Conservation (phyloP, 1,139 yeast species). For the Citeromyces siamensis region DNA sequence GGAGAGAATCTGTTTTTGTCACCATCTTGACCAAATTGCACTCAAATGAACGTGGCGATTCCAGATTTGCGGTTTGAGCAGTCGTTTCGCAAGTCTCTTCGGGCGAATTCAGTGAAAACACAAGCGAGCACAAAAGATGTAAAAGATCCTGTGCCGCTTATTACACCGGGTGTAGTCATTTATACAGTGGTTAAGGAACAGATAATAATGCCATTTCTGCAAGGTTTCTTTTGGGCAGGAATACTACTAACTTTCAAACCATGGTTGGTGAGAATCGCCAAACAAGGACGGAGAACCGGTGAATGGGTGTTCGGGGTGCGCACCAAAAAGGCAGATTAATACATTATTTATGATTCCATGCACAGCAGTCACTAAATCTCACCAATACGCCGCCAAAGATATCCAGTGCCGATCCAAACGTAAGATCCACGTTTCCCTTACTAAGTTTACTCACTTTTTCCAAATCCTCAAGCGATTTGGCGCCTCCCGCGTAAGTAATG, state of each 20-base stretch:
- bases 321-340: constrained; percentile 1
- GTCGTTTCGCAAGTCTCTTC: constrained; percentile 38
- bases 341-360: constrained; percentile 42
- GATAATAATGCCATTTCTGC: constrained; percentile 54
- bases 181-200: constrained; percentile 55
- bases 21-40: neutral
- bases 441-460: constrained; percentile 54
- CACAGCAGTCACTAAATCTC: constrained; percentile 56
- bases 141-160: constrained; percentile 18
- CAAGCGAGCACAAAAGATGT: constrained; percentile 12
- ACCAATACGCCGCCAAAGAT: constrained; percentile 86
- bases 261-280: constrained; percentile 18
- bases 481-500: constrained; percentile 96
- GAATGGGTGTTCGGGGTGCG: constrained; percentile 7
- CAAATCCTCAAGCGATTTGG: constrained; percentile 60
- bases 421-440: constrained; percentile 74
- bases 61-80: constrained; percentile 64
- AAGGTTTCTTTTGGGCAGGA: constrained; percentile 38
- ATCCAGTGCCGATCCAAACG: constrained; percentile 87
- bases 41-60: constrained; percentile 16
- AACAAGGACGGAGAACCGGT: constrained; percentile 12
- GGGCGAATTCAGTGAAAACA: constrained; percentile 12
- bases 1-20: too few relatives aligned
- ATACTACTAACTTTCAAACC: constrained; percentile 26
- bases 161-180: constrained; percentile 34